phyloP scores from a whole-genome alignment of 805 yeast genomes.

The Candida sphagnicola region DNA sequence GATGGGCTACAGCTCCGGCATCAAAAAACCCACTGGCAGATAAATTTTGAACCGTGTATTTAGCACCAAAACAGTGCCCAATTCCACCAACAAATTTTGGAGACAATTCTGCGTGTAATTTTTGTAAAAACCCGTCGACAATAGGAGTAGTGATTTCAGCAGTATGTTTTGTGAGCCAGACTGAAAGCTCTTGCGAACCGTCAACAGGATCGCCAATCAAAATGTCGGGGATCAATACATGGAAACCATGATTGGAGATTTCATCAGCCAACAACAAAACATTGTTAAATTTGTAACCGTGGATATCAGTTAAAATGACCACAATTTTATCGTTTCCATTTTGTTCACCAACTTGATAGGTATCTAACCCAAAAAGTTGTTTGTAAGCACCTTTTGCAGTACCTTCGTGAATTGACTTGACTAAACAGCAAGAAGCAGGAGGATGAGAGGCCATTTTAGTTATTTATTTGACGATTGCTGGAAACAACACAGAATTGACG shows the following conservation, averaged over 20 bases:
- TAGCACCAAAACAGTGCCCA: constrained; percentile 89
- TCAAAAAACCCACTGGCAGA: constrained; percentile 28
- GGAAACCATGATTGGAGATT: constrained; percentile 58
- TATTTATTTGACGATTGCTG: neutral
- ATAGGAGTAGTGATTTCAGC: constrained; percentile 45
- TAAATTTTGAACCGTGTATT: constrained; percentile 53
- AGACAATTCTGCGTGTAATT: constrained; percentile 35
- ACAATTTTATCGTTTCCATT: constrained; percentile 42
- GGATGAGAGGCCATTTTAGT: constrained; percentile 45
- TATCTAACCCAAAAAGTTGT: constrained; percentile 38
- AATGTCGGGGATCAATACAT: constrained; percentile 74
- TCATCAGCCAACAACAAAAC: constrained; percentile 59
- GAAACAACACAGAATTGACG: too few relatives aligned
- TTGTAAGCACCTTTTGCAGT: constrained; percentile 41
- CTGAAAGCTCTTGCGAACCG: constrained; percentile 10
- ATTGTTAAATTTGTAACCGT: constrained; percentile 59
- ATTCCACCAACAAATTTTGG: constrained; percentile 45
- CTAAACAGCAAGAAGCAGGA: constrained; percentile 48
- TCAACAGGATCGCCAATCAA: constrained; percentile 45
- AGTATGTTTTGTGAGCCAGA: constrained; percentile 57
- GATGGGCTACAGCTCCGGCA: constrained; percentile 77
- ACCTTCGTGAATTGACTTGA: constrained; percentile 46
- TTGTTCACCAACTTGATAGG: constrained; percentile 27
- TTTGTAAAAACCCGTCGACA: constrained; percentile 44
- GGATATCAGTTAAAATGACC: constrained; percentile 67